phyloP scores from a whole-genome alignment of 768 basidiomycete species.

The Inosperma sp. region DNA sequence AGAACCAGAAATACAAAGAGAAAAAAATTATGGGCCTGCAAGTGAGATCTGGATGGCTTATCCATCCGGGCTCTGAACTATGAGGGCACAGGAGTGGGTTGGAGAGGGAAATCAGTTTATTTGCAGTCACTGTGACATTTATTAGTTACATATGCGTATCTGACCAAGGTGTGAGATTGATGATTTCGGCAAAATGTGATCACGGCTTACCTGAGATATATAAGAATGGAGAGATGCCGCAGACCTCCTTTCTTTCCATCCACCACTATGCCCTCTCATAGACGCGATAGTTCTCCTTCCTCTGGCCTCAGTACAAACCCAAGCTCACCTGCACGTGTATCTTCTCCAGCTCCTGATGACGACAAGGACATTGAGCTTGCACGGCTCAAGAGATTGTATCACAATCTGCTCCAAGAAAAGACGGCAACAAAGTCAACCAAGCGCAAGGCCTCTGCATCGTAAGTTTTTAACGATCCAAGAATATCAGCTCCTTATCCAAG shows the following conservation, averaged over 20 bases:
- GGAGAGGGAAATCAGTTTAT: no score
- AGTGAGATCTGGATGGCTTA: background rate
- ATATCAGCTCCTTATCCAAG: background rate
- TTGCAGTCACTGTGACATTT: no score
- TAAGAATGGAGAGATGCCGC: background rate
- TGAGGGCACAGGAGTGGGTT: no score
- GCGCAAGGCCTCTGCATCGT: background rate
- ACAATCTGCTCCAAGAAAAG: background rate
- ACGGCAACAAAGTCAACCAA: background rate
- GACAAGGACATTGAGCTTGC: background rate
- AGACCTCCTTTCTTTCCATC: background rate
- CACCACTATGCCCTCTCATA: background rate
- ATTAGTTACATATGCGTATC: no score
- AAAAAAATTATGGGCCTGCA: background rate
- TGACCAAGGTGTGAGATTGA: background rate
- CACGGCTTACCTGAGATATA: background rate
- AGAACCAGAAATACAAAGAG: background rate
- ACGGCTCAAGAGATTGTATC: background rate
- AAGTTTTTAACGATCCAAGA: background rate
- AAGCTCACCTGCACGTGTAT: background rate
- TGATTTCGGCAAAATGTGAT: background rate
- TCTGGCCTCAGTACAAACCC: background rate
- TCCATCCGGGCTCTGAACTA: no score
- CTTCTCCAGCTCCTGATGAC: background rate
- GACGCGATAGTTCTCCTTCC: background rate